These are phyloP conservation scores for Nigrospora sphaerica DNA, from an alignment of 2,329 filamentous ascomycete genomes.

Conservation along the genomic window DNA sequence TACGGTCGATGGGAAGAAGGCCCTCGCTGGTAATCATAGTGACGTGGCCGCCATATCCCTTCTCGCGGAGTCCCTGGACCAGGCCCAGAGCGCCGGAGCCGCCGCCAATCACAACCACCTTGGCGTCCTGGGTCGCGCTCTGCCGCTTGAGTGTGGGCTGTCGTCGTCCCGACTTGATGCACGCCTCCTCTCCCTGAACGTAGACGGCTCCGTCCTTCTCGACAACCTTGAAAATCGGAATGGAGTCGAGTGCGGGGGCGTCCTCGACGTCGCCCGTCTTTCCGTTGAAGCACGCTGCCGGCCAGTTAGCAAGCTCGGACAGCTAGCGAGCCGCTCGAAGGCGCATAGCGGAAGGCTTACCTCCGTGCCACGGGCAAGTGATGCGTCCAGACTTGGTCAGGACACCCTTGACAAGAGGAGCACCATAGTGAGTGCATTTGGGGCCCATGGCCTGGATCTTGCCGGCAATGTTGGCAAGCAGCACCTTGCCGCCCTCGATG, in stretches of 20 bases:
- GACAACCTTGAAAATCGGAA: conserved; percentile 73
- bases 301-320: conserved; percentile 4
- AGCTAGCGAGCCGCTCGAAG: not conserved
- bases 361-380: conserved; percentile 95
- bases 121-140: conserved; percentile 43
- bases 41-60: conserved; percentile 72
- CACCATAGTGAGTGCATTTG: conserved; percentile 89
- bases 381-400: conserved; percentile 74
- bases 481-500: conserved; percentile 75
- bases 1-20: conserved; percentile 82
- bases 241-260: conserved; percentile 80
- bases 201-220: conserved; percentile 81
- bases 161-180: conserved; percentile 70
- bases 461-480: conserved; percentile 73
- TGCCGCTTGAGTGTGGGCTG: conserved; percentile 66
- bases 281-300: conserved; percentile 81
- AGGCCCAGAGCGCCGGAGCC: conserved; percentile 79
- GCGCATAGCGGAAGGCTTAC: conserved; percentile 36
- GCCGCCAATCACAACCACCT: conserved; percentile 80
- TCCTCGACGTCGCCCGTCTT: conserved; percentile 90
- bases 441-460: conserved; percentile 73
- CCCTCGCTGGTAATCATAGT: conserved; percentile 81
- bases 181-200: conserved; percentile 70
- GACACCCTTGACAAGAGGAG: conserved; percentile 80
- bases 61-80: conserved; percentile 74